Evolutionary conservation across 345 rosid genomes (phyloP).

Genomic region (Hirschfeldia incana): DNA sequence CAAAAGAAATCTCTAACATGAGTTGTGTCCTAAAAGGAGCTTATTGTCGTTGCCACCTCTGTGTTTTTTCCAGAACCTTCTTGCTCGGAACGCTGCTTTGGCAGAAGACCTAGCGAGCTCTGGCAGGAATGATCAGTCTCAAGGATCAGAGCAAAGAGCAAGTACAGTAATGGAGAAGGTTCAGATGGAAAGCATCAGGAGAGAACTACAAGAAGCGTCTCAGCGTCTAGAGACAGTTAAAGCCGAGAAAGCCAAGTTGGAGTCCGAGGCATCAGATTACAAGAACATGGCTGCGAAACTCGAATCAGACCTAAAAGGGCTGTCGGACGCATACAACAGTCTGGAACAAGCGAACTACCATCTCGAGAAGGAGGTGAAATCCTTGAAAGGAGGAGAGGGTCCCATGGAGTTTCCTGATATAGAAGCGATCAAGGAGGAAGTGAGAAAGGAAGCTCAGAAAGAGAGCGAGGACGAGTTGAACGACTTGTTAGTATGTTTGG

Average conservation of each 20-base stretch:
- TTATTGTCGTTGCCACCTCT: conserved; percentile 6
- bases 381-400: conserved; percentile 58
- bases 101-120: conserved; percentile 82
- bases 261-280: conserved; percentile 67
- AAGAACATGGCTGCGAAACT: conserved; percentile 70
- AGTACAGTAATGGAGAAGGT: conserved; percentile 62
- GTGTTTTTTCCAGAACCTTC: conserved; percentile 56
- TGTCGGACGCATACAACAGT: conserved; percentile 89
- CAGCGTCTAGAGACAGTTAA: conserved; percentile 72
- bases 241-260: conserved; percentile 67
- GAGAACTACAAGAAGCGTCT: conserved; percentile 81
- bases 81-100: conserved; percentile 78
- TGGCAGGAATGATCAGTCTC: conserved; percentile 59
- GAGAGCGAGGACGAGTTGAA: conserved; percentile 93
- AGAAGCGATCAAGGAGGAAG: conserved; percentile 73
- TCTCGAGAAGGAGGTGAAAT: conserved; percentile 74
- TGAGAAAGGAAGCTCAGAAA: conserved; percentile 91
- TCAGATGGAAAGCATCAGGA: conserved; percentile 65
- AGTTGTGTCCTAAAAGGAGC: neutral
- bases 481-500: conserved; percentile 94
- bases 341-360: conserved; percentile 81
- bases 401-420: conserved; percentile 47
- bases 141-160: conserved; percentile 52
- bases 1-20: no score
- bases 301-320: conserved; percentile 80